These are phyloP conservation scores for Backusella circina DNA, from an alignment of 192 early-diverging fungal species.

Conservation along the genomic window DNA sequence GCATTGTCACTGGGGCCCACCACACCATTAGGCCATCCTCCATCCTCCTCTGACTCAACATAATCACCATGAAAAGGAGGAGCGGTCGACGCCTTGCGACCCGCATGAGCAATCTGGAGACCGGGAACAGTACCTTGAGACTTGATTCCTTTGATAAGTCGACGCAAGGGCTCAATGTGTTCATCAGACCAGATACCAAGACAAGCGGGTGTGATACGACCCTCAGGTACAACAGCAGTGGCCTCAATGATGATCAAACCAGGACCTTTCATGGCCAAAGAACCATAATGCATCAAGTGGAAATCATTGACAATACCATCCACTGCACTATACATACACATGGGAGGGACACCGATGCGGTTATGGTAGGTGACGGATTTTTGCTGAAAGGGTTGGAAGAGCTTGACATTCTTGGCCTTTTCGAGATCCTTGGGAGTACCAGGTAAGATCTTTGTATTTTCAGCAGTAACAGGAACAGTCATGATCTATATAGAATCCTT, in stretches of 20 bases:
- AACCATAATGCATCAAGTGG: constrained; percentile 58
- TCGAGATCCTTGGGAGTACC: neutral
- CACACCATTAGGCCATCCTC: constrained; percentile 75
- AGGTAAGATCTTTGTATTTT: neutral
- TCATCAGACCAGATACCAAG: constrained; percentile 82
- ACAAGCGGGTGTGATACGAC: constrained; percentile 71
- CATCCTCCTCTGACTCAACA: constrained; percentile 26
- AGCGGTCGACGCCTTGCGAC: constrained; percentile 55
- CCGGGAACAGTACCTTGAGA: constrained; percentile 52
- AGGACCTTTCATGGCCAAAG: constrained; percentile 73
- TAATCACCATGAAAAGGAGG: constrained; percentile 10
- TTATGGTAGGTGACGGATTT: constrained; percentile 71
- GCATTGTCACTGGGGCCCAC: constrained; percentile 57
- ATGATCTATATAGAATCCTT: neutral
- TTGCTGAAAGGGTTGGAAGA: constrained; percentile 71
- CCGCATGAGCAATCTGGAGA: constrained; percentile 84
- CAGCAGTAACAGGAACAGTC: neutral
- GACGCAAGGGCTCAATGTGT: constrained; percentile 59
- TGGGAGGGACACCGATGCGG: constrained; percentile 71
- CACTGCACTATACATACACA: constrained; percentile 74
- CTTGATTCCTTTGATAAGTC: constrained; percentile 62
- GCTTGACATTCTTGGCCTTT: constrained; percentile 27
- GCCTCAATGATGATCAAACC: constrained; percentile 82
- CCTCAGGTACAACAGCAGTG: constrained; percentile 66
- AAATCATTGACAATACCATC: constrained; percentile 69